Percentiles rank a stretch among this genome's conserved stretches.
Evolutionary conservation across 1,139 yeast species (phyloP).

Genomic region (Kodamaea suecica): DNA sequence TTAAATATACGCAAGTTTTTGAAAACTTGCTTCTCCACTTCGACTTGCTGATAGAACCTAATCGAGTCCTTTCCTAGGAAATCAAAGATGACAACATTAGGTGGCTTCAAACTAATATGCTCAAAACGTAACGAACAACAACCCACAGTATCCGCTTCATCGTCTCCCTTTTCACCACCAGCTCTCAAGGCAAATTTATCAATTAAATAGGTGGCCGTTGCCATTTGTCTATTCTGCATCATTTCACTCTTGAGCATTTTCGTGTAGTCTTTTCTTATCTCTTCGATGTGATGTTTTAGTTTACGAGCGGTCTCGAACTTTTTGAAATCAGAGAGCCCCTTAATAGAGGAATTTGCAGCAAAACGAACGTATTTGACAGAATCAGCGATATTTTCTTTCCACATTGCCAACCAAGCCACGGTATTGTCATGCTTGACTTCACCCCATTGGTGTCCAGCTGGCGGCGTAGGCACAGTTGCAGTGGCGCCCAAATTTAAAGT

Average conservation of each 20-base stretch:
- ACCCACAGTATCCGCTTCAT: conserved; percentile 97
- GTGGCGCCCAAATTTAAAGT: conserved; percentile 77
- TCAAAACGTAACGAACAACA: conserved; percentile 92
- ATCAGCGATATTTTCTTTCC: conserved; percentile 91
- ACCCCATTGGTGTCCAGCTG: conserved; percentile 88
- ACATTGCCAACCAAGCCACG: conserved; percentile 95
- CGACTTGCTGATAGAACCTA: conserved; percentile 87
- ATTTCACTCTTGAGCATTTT: conserved; percentile 66
- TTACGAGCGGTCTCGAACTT: conserved; percentile 93
- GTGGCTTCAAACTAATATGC: conserved; percentile 83
- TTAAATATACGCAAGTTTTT: conserved; percentile 85
- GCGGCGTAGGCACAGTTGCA: conserved; percentile 75
- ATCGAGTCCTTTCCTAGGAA: conserved; percentile 96
- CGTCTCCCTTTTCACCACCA: conserved; percentile 96
- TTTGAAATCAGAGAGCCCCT: conserved; percentile 86
- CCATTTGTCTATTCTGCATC: conserved; percentile 88
- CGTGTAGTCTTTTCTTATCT: conserved; percentile 73
- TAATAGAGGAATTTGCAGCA: conserved; percentile 87
- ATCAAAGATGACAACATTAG: conserved; percentile 85
- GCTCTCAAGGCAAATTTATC: conserved; percentile 97
- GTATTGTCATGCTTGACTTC: conserved; percentile 85
- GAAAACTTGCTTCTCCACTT: conserved; percentile 85
- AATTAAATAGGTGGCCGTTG: conserved; percentile 89
- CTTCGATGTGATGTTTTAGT: conserved; percentile 67
- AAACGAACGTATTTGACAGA: conserved; percentile 83